phyloP scores from a whole-genome alignment of 306 rosid genomes.

The Senna siamea region DNA sequence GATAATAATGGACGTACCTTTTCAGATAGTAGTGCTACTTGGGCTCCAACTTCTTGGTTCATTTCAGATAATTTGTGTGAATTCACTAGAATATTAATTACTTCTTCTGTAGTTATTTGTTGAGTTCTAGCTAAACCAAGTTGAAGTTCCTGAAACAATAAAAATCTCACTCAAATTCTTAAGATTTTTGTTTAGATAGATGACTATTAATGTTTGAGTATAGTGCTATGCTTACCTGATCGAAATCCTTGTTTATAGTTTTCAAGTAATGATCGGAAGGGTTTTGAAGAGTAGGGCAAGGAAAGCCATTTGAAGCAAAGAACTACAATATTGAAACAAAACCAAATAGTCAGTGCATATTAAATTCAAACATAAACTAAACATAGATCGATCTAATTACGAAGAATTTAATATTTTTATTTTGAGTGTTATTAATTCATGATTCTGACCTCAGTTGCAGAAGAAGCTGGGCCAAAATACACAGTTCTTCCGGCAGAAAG shows the following conservation, averaged over 20 bases:
- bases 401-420: too few relatives aligned
- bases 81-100: constrained; percentile 1
- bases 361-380: too few relatives aligned
- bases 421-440: too few relatives aligned
- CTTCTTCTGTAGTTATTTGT: constrained; percentile 29
- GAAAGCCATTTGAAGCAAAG: constrained; percentile 61
- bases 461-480: constrained; percentile 59
- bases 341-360: too few relatives aligned
- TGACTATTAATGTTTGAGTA: too few relatives aligned
- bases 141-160: constrained; percentile 8
- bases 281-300: constrained; percentile 54
- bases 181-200: background rate
- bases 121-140: background rate
- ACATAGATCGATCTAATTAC: too few relatives aligned
- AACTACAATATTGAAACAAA: constrained; percentile 38
- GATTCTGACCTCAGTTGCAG: constrained; percentile 50
- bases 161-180: background rate
- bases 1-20: constrained; percentile 41
- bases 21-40: constrained; percentile 28
- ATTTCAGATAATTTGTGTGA: constrained; percentile 30
- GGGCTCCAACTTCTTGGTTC: background rate
- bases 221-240: constrained; percentile 48
- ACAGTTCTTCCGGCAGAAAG: constrained; percentile 53
- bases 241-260: constrained; percentile 65
- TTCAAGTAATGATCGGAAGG: constrained; percentile 64